These are phyloP conservation scores for Podochytrium sp. DNA, from an alignment of 192 early-diverging fungal genomes.

Conservation along the genomic window DNA sequence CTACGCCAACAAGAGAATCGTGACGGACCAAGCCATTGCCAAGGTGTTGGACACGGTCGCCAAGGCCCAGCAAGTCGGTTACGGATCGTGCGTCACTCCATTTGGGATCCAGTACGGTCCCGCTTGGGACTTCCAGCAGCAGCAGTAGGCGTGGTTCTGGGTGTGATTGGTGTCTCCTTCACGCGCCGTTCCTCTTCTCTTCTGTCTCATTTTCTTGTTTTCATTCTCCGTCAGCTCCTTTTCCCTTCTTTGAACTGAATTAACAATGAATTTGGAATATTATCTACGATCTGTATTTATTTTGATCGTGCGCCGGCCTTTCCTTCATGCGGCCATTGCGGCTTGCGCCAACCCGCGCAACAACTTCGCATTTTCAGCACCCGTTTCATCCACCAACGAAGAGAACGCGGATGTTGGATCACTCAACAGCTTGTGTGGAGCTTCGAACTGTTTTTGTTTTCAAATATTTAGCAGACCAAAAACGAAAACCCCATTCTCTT, in stretches of 20 bases:
- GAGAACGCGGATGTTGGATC: constrained; percentile 51
- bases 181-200: too few relatives aligned
- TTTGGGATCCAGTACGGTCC: background rate
- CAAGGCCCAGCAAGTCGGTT: background rate
- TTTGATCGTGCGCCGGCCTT: too few relatives aligned
- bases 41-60: background rate
- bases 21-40: background rate
- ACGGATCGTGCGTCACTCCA: background rate
- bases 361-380: constrained; percentile 59
- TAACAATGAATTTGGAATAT: too few relatives aligned
- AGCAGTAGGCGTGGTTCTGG: too few relatives aligned
- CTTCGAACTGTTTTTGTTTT: constrained; percentile 41
- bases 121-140: too few relatives aligned
- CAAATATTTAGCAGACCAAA: constrained; percentile 33
- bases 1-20: constrained; percentile 1
- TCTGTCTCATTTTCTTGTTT: too few relatives aligned
- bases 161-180: too few relatives aligned
- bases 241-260: too few relatives aligned
- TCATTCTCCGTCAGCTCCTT: too few relatives aligned
- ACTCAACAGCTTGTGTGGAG: constrained; percentile 52
- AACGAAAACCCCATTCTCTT: constrained; percentile 10
- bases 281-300: too few relatives aligned
- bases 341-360: constrained; percentile 53
- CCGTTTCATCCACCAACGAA: constrained; percentile 69
- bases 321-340: constrained; percentile 23